A percentile compares a stretch with the other conserved stretches of the same genome.
phyloP scores from a whole-genome alignment of 495 filamentous ascomycete species.

The Tuber melanosporum region DNA sequence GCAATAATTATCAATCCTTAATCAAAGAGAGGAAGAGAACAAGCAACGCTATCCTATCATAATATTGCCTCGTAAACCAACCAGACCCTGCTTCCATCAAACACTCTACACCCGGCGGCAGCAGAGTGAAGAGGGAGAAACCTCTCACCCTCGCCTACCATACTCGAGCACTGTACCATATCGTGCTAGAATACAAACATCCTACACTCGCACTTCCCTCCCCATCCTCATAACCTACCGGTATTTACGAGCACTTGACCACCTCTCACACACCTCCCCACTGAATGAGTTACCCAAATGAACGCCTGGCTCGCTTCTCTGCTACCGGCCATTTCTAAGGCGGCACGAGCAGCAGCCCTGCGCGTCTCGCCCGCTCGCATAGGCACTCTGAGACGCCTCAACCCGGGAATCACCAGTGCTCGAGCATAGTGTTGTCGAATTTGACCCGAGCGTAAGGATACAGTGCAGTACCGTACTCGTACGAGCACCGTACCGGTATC shows the following conservation, averaged over 20 bases:
- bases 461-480: neutral
- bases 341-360: neutral
- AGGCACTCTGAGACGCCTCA: neutral
- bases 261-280: neutral
- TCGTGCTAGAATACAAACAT: neutral
- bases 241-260: neutral
- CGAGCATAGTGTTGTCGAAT: neutral
- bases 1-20: too few relatives aligned
- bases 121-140: neutral
- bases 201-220: neutral
- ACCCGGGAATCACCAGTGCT: neutral
- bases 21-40: neutral
- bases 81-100: too few relatives aligned
- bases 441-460: conserved; percentile 1
- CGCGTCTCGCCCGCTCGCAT: neutral
- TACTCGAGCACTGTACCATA: too few relatives aligned
- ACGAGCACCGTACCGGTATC: neutral
- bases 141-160: neutral
- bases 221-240: neutral
- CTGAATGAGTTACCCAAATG: neutral
- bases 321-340: neutral
- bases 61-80: too few relatives aligned
- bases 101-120: too few relatives aligned
- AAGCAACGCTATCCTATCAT: too few relatives aligned
- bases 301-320: neutral